Conservation (phyloP, 2,329 filamentous ascomycete species). For the Aspergillus fumigatiaffinis region DNA sequence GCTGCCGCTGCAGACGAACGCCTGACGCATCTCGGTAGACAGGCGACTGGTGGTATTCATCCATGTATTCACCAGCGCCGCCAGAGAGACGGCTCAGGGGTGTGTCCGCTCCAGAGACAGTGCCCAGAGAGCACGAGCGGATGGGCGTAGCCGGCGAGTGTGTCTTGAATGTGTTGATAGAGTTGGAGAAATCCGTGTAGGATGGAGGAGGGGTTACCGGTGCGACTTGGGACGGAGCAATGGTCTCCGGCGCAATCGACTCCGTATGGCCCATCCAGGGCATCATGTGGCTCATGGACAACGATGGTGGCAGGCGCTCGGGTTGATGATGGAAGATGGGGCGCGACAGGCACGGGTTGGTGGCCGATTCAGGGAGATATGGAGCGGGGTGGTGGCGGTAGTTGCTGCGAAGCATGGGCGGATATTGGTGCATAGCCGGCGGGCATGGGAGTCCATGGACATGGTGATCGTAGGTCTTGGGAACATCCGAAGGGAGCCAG, state of each 20-base stretch:
- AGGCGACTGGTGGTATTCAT: conserved; percentile 33
- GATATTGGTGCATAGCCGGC: conserved; percentile 32
- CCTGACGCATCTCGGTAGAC: conserved; percentile 28
- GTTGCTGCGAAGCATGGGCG: conserved; percentile 32
- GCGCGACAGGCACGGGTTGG: conserved; percentile 37
- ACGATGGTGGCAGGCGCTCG: conserved; percentile 31
- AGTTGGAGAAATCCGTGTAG: conserved; percentile 35
- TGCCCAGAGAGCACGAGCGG: conserved; percentile 33
- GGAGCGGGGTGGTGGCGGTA: conserved; percentile 29
- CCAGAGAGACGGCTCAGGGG: conserved; percentile 34
- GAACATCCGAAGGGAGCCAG: conserved; percentile 34
- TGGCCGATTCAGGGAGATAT: conserved; percentile 36
- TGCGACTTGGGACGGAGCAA: conserved; percentile 32
- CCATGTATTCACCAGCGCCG: conserved; percentile 30
- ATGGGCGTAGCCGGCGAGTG: conserved; percentile 36
- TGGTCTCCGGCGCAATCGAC: conserved; percentile 33
- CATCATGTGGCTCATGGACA: conserved; percentile 36
- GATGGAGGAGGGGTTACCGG: conserved; percentile 37
- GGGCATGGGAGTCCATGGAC: conserved; percentile 28
- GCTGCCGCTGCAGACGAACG: conserved; percentile 26
- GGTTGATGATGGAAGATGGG: conserved; percentile 37
- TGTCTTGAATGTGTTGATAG: conserved; percentile 30
- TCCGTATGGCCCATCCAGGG: conserved; percentile 34
- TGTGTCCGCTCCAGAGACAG: conserved; percentile 31
- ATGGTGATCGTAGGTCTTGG: conserved; percentile 33